These are phyloP conservation scores for Colletotrichum tanaceti DNA, from an alignment of 2,329 filamentous ascomycete species.

Conservation along the genomic window DNA sequence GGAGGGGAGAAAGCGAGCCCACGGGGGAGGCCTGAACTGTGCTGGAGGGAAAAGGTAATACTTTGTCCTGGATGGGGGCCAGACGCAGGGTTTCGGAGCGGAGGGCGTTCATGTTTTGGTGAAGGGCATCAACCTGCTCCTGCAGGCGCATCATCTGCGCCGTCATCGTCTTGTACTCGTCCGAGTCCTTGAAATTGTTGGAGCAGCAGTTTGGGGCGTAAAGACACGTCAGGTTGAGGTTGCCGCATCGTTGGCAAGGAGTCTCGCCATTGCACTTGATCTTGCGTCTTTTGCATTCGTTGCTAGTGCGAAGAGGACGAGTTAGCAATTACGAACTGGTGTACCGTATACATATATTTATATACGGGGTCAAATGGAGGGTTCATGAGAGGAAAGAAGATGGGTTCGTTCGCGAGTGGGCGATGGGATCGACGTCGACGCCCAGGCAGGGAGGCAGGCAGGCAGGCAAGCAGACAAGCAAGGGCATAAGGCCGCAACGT, in stretches of 20 bases:
- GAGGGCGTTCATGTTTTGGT: conserved; percentile 76
- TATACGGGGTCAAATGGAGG: not conserved
- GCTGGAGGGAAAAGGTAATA: conserved; percentile 51
- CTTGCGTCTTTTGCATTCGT: conserved; percentile 80
- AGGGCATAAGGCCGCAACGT: not conserved
- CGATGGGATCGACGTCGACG: not conserved
- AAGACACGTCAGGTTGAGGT: conserved; percentile 73
- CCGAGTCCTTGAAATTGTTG: conserved; percentile 90
- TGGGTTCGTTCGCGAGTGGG: not conserved
- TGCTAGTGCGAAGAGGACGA: conserved; percentile 56
- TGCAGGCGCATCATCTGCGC: conserved; percentile 80
- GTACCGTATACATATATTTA: no score
- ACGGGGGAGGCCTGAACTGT: conserved; percentile 57
- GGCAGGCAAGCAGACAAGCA: not conserved
- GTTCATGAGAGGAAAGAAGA: not conserved
- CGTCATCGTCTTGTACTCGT: conserved; percentile 87
- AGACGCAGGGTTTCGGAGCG: conserved; percentile 65
- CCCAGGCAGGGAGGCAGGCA: no score
- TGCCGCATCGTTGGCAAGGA: conserved; percentile 75
- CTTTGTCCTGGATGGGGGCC: conserved; percentile 57
- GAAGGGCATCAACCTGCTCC: conserved; percentile 84
- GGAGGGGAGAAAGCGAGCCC: conserved; percentile 57
- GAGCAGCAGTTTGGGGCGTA: conserved; percentile 75
- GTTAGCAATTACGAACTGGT: conserved; percentile 24
- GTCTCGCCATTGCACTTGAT: conserved; percentile 80